Conservation (phyloP, 495 filamentous ascomycete species). For the Glarea lozoyensis region DNA sequence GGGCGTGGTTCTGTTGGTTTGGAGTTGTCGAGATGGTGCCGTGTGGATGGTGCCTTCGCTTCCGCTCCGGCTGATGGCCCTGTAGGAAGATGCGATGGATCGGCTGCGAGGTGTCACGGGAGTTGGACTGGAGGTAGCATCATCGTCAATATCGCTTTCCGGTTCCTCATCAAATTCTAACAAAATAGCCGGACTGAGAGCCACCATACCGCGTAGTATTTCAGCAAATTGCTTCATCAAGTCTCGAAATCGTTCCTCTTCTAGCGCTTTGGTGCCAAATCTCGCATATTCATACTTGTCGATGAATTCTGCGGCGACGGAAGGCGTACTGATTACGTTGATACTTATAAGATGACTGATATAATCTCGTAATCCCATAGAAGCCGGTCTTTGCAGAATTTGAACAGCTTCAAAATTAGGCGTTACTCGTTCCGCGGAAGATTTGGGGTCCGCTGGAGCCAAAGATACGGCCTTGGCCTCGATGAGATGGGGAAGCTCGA, state of each 20-base stretch:
- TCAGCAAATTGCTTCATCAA: slow-evolving; percentile 87
- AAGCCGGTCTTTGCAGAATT: slow-evolving; percentile 57
- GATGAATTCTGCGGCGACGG: slow-evolving; percentile 55
- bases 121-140: slow-evolving; percentile 32
- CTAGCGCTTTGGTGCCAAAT: slow-evolving; percentile 51
- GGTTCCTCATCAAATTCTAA: slow-evolving; percentile 24
- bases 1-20: slow-evolving; percentile 26
- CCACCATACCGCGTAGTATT: slow-evolving; percentile 66
- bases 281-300: slow-evolving; percentile 72
- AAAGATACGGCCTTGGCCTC: slow-evolving; percentile 86
- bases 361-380: slow-evolving; percentile 78
- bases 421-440: slow-evolving; percentile 28
- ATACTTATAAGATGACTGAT: slow-evolving; percentile 59
- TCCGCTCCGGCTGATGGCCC: slow-evolving; percentile 11
- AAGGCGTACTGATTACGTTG: slow-evolving; percentile 50
- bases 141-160: slow-evolving; percentile 35
- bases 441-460: slow-evolving; percentile 53
- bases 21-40: slow-evolving; percentile 13
- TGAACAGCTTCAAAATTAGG: slow-evolving; percentile 54
- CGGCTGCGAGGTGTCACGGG: slow-evolving; percentile 22
- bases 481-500: slow-evolving; percentile 82
- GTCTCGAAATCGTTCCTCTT: slow-evolving; percentile 61
- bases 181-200: slow-evolving; percentile 39
- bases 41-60: slow-evolving; percentile 23
- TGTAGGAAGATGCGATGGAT: slow-evolving; percentile 16